Evolutionary conservation across 2,329 filamentous ascomycete species (phyloP).

Genomic region (Calonectria pauciramosa): DNA sequence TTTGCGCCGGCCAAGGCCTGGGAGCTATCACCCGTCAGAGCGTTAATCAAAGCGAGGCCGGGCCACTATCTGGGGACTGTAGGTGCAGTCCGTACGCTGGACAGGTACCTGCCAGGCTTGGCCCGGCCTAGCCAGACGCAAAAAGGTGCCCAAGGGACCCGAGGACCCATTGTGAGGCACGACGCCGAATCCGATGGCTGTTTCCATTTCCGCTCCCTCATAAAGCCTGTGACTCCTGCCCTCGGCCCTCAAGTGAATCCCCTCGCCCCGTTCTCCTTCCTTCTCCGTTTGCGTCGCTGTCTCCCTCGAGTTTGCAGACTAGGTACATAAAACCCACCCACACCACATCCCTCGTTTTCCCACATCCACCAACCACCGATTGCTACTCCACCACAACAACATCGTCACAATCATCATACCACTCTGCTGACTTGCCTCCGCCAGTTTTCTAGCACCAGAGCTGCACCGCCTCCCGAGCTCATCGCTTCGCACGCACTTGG

Average conservation of each 20-base stretch:
- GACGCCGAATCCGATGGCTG: constrained; percentile 38
- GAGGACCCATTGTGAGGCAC: neutral
- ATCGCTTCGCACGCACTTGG: constrained; percentile 5
- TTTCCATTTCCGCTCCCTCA: constrained; percentile 37
- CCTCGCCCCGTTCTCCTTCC: constrained; percentile 22
- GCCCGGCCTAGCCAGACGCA: neutral
- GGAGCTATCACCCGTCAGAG: constrained; percentile 37
- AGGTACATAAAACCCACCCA: constrained; percentile 35
- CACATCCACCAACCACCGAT: constrained; percentile 24
- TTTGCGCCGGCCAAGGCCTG: constrained; percentile 32
- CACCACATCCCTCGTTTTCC: constrained; percentile 6
- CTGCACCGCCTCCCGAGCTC: neutral
- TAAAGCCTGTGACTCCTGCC: constrained; percentile 43
- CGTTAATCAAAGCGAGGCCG: constrained; percentile 47
- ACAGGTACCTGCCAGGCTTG: neutral
- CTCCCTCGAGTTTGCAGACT: constrained; percentile 7
- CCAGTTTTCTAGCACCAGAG: constrained; percentile 20
- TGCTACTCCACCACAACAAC: constrained; percentile 25
- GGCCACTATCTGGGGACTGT: constrained; percentile 27
- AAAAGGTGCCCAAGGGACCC: constrained; percentile 8
- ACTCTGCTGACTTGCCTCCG: constrained; percentile 25
- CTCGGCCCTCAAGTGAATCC: constrained; percentile 19
- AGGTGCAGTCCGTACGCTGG: neutral
- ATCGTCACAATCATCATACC: constrained; percentile 42
- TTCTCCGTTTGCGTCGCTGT: constrained; percentile 26